Evolutionary conservation across 176 grass and related monocot species (phyloP).

Genomic region (Musa beccarii): DNA sequence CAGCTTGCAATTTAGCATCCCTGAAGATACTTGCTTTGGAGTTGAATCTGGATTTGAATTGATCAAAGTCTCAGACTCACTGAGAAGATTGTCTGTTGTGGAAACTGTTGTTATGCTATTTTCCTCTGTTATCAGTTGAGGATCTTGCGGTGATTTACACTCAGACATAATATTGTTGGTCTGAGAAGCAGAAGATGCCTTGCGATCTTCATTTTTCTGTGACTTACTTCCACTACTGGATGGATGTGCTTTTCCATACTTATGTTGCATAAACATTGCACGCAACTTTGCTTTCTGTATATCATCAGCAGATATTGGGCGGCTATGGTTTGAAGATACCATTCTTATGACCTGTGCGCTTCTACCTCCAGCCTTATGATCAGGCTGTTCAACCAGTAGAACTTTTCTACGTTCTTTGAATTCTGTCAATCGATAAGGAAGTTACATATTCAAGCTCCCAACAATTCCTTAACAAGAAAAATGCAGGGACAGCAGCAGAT

Average conservation of each 20-base stretch:
- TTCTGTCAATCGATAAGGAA: slow-evolving; percentile 78
- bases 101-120: slow-evolving; percentile 26
- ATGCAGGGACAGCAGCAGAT: neutral
- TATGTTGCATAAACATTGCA: slow-evolving; percentile 91
- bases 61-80: slow-evolving; percentile 26
- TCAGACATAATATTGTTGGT: slow-evolving; percentile 10
- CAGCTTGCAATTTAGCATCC: slow-evolving; percentile 58
- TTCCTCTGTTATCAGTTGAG: slow-evolving; percentile 20
- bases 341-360: slow-evolving; percentile 43
- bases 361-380: slow-evolving; percentile 51
- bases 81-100: slow-evolving; percentile 18
- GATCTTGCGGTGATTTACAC: slow-evolving; percentile 13
- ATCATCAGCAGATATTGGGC: slow-evolving; percentile 90
- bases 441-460: slow-evolving; percentile 3
- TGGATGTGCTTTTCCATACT: slow-evolving; percentile 65
- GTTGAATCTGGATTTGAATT: slow-evolving; percentile 26
- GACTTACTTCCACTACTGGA: slow-evolving; percentile 35
- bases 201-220: slow-evolving; percentile 24
- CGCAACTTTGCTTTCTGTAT: slow-evolving; percentile 98
- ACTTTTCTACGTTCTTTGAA: slow-evolving; percentile 80
- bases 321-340: slow-evolving; percentile 45
- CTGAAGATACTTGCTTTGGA: slow-evolving; percentile 30
- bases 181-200: slow-evolving; percentile 17
- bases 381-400: slow-evolving; percentile 70
- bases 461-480: neutral